Base-by-base conservation (phyloP, 768 basidiomycete species). In the Phlebiopsis gigantea region DNA sequence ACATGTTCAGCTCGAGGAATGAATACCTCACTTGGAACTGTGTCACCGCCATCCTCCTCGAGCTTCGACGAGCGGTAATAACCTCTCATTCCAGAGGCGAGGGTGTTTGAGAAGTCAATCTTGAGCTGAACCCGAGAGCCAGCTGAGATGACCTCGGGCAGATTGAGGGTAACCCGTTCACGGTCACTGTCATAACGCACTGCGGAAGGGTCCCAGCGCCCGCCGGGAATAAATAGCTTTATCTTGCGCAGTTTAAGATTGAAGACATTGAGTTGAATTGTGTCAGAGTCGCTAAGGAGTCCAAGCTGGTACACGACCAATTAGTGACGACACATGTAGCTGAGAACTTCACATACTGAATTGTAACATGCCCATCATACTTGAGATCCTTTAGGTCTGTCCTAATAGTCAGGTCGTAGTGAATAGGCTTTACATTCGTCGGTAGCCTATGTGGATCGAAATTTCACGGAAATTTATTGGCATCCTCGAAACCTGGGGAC, bases 321-420 rank as follows among this genome's bases (percentile, higher is more conserved):
- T 34, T 25, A 54, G 46, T 19, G 10, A 51, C 19, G 30, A 19
- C 46, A 7, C 19, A 5, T 29, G 42, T 28, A 24, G 7, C 34
- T 28, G 24, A 21, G 4, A 26, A 44, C 24, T 22, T 5, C 24
- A 73, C 82, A 54, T 58, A 83, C 90, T 80, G 76, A 66, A 90
- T 82, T 62, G 82, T 83, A 50, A 87, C 89, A 39, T 85, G 77
- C 42, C 96, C 96, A 44, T 82, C 75, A 69, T 94, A 98, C 9
- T 73, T 79, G 58, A 83, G 77, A n/a, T 77, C 78, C 56, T 87
- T 79, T 52, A 98, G 82, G 72, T 98, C 90, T 2, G 92, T 94
- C 64, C 81, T 82, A 67, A 94, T 73, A 46, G 83, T 82, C 51
- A 93, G 66, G 62, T 90, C 86, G 70, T 94, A 94, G 68, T 93